phyloP scores from a whole-genome alignment of 2,329 filamentous ascomycete genomes.

The Aspergillus chevalieri region DNA sequence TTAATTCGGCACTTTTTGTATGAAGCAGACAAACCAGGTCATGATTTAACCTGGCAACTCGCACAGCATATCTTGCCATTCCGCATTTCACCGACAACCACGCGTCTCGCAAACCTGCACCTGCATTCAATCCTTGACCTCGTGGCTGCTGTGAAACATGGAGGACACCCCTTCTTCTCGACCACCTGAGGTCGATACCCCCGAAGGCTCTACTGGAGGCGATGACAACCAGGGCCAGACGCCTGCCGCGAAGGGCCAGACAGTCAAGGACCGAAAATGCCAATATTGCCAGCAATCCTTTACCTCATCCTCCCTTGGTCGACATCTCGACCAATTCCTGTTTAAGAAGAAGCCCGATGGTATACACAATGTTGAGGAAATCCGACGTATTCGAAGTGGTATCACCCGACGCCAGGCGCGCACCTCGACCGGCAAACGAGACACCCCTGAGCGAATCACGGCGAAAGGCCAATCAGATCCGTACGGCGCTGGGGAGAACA shows the following conservation, averaged over 20 bases:
- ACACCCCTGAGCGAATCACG: constrained; percentile 56
- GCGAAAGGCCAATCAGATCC: constrained; percentile 32
- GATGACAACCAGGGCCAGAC: constrained; percentile 24
- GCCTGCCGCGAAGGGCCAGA: constrained; percentile 33
- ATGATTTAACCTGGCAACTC: not conserved
- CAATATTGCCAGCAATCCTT: constrained; percentile 85
- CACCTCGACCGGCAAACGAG: constrained; percentile 55
- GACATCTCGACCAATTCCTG: constrained; percentile 90
- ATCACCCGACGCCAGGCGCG: constrained; percentile 83
- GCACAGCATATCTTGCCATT: not conserved
- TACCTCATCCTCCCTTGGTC: constrained; percentile 86
- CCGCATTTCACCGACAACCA: not conserved
- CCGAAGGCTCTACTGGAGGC: constrained; percentile 35
- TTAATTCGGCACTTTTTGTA: not conserved
- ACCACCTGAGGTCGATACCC: constrained; percentile 33
- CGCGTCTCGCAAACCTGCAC: not conserved
- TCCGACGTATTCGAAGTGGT: constrained; percentile 70
- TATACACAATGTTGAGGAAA: constrained; percentile 83
- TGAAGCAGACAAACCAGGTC: not conserved
- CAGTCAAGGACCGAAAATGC: constrained; percentile 79
- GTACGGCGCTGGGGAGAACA: constrained; percentile 29
- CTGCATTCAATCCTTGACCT: not conserved
- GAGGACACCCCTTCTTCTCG: constrained; percentile 16
- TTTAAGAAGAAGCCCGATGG: constrained; percentile 92
- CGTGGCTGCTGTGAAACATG: constrained; percentile 16